phyloP scores from a whole-genome alignment of 495 filamentous ascomycete species.

The Penicillium cataractarum region DNA sequence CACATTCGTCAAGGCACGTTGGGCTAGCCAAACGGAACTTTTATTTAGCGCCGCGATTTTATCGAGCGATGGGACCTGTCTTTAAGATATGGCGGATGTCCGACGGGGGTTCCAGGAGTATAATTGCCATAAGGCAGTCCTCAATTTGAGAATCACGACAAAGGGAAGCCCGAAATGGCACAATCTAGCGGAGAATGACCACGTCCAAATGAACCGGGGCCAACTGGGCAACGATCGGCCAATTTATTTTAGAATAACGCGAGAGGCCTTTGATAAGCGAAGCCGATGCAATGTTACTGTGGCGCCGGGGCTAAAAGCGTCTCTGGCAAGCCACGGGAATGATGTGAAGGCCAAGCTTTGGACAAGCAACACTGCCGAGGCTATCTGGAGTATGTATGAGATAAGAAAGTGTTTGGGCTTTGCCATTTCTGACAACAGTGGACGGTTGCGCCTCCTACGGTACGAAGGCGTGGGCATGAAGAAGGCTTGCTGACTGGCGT shows the following conservation, averaged over 20 bases:
- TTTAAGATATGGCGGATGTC: constrained; percentile 7
- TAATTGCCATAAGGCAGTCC: constrained; percentile 8
- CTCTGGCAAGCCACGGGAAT: background rate
- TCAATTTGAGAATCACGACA: background rate
- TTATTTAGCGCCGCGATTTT: background rate
- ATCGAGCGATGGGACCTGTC: background rate
- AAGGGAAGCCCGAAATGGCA: background rate
- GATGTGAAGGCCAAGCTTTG: constrained; percentile 20
- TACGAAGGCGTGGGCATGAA: background rate
- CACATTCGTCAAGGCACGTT: constrained; percentile 14
- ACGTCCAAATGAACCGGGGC: constrained; percentile 6
- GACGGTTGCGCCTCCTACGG: background rate
- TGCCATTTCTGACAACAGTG: background rate
- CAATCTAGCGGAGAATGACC: constrained; percentile 8
- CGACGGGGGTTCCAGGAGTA: constrained; percentile 11
- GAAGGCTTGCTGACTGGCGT: background rate
- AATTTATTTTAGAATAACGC: background rate
- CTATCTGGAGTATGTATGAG: background rate
- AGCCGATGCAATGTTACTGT: constrained; percentile 25
- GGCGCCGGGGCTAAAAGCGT: constrained; percentile 15
- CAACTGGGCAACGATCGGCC: constrained; percentile 23
- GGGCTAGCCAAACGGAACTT: constrained; percentile 6
- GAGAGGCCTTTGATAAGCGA: constrained; percentile 18
- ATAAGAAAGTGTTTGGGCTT: background rate
- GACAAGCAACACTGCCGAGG: constrained; percentile 19